Evolutionary conservation across 1,284 basidiomycete species (phyloP), one percentile per base, ranked within the genome.

Genomic region (Papiliotrema nemorosa): DNA sequence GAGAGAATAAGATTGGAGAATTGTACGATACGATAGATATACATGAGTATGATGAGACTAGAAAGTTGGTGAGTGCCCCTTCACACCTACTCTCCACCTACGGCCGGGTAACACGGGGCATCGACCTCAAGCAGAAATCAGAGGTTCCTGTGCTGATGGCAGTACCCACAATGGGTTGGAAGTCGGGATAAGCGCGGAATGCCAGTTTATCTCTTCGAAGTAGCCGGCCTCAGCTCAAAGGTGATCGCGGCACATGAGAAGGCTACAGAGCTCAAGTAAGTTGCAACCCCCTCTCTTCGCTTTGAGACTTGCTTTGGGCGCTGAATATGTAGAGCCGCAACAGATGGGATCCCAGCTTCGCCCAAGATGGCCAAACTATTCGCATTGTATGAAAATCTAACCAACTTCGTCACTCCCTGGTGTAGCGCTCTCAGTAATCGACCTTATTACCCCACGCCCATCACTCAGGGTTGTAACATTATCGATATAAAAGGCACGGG

Each of bases 81-180:
- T n/a, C 26, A n/a, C 22, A 9, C 25, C 26, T 42, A 16, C 25
- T 5, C 7, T 21, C 29, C 29, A 31, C 29, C 14, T 31, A 14
- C n/a, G n/a, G n/a, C n/a, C n/a, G n/a, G n/a, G n/a, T n/a, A n/a
- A n/a, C n/a, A n/a, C 16, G 31, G 31, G 9, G 31, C 10, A 33
- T 24, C 35, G n/a, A 9, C 22, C 22, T 27, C 27, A 43, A 9
- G 10, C 21, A 43, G 26, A n/a, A 22, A 33, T 33, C 31, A 33
- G 16, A n/a, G n/a, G n/a, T 16, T 33, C 31, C 10, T 10, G 31
- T 33, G 18, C n/a, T 44, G 10, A 38, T 45, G 24, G 22, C 35
- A 57, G 55, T 60, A 60, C 37, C 58, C 58, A 4, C 55, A 54
- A 44, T 60, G 55, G 55, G 50, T 39, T 2, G 58, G 58, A 3